phyloP scores from a whole-genome alignment of 2,329 filamentous ascomycete genomes.

The Scedosporium aurantiacum region DNA sequence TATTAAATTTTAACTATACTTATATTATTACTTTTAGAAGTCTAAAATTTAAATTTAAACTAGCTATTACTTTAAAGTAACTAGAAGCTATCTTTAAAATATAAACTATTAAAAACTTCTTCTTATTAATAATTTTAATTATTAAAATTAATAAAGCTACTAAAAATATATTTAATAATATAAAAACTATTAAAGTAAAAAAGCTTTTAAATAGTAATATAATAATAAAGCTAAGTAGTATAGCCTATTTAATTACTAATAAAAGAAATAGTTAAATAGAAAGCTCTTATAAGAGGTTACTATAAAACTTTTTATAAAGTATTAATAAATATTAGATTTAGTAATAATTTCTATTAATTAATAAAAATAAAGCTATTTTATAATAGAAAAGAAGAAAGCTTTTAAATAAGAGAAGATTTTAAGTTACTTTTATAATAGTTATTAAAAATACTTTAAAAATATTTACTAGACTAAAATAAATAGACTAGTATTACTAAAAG shows the following conservation, averaged over 20 bases:
- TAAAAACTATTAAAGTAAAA: not conserved
- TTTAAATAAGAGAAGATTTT: too few species aligned
- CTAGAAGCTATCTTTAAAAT: not conserved
- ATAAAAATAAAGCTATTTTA: too few species aligned
- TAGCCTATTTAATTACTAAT: not conserved
- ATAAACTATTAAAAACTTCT: not conserved
- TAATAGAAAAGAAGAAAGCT: too few species aligned
- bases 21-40: not conserved
- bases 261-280: too few species aligned
- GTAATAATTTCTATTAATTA: too few species aligned
- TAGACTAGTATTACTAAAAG: not conserved
- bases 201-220: not conserved
- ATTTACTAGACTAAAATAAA: too few species aligned
- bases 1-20: not conserved
- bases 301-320: too few species aligned
- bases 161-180: not conserved
- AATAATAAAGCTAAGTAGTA: not conserved
- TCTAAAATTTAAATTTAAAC: not conserved
- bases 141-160: not conserved
- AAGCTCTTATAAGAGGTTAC: too few species aligned
- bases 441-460: too few species aligned
- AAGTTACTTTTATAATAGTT: too few species aligned
- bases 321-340: too few species aligned
- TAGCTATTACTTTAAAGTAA: not conserved
- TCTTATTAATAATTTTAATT: slow-evolving; percentile 3